phyloP scores from a whole-genome alignment of 257 asterid species.

The Solanum stenotomum region DNA sequence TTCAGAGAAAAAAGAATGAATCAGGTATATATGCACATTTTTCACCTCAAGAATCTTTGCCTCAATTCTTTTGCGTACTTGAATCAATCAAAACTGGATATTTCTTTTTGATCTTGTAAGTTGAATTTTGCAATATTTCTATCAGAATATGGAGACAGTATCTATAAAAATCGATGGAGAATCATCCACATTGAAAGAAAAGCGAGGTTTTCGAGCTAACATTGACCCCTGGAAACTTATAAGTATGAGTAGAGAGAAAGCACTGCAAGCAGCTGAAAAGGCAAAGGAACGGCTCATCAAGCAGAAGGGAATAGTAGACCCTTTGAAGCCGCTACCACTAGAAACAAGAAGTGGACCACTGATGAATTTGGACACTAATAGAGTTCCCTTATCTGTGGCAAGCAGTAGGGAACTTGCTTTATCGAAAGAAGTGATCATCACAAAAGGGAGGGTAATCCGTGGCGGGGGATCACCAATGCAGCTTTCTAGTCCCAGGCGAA shows the following conservation, averaged over 20 bases:
- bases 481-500: slow-evolving; percentile 79
- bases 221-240: slow-evolving; percentile 94
- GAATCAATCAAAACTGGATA: not conserved
- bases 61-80: not conserved
- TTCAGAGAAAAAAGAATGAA: slow-evolving; percentile 36
- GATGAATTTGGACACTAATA: slow-evolving; percentile 29
- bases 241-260: slow-evolving; percentile 75
- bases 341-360: slow-evolving; percentile 71
- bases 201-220: slow-evolving; percentile 71
- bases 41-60: not conserved
- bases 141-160: slow-evolving; percentile 52
- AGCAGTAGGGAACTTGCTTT: slow-evolving; percentile 13
- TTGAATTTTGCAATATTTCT: not conserved
- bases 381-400: not conserved
- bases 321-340: slow-evolving; percentile 58
- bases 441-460: slow-evolving; percentile 23
- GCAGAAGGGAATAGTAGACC: slow-evolving; percentile 14
- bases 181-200: slow-evolving; percentile 24
- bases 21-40: slow-evolving; percentile 28
- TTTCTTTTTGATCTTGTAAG: not conserved
- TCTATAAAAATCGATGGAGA: slow-evolving; percentile 72
- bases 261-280: slow-evolving; percentile 55
- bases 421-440: slow-evolving; percentile 13
- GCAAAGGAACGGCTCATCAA: slow-evolving; percentile 61
- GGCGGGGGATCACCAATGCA: slow-evolving; percentile 29